Evolutionary conservation across 306 rosid species (phyloP).

Genomic region (Comarum palustre): DNA sequence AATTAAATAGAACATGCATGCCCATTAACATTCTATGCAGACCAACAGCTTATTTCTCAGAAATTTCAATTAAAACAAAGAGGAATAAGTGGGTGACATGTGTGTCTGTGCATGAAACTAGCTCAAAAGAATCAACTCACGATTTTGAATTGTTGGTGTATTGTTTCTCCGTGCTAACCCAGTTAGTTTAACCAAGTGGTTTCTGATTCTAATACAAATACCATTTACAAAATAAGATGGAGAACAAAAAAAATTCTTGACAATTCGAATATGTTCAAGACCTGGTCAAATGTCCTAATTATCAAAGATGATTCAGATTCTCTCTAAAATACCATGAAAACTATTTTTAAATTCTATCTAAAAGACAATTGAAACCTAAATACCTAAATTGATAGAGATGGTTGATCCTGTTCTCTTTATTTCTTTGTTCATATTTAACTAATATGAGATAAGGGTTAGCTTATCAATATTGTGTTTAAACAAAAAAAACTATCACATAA

Average conservation of each 20-base stretch:
- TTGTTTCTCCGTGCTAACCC: neutral
- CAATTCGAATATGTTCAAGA: neutral
- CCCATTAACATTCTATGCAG: neutral
- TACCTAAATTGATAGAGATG: neutral
- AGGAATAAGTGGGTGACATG: neutral
- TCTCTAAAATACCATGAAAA: neutral
- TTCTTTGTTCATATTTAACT: neutral
- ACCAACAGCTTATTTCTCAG: neutral
- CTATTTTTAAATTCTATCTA: neutral
- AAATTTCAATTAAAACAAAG: neutral
- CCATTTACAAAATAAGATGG: neutral
- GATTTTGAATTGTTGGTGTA: slow-evolving; percentile 5
- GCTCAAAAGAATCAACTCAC: neutral
- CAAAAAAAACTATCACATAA: neutral
- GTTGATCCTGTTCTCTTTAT: neutral
- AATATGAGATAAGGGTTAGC: neutral
- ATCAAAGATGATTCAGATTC: neutral
- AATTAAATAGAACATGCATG: neutral
- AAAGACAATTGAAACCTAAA: neutral
- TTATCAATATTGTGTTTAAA: neutral
- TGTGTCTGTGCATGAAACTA: neutral
- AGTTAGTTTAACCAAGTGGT: neutral
- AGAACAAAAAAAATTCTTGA: neutral
- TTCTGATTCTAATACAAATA: neutral
- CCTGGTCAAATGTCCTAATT: neutral